These are phyloP conservation scores for Paratinospora sagittata DNA, from an alignment of 164 flowering plant genomes.

Conservation along the genomic window DNA sequence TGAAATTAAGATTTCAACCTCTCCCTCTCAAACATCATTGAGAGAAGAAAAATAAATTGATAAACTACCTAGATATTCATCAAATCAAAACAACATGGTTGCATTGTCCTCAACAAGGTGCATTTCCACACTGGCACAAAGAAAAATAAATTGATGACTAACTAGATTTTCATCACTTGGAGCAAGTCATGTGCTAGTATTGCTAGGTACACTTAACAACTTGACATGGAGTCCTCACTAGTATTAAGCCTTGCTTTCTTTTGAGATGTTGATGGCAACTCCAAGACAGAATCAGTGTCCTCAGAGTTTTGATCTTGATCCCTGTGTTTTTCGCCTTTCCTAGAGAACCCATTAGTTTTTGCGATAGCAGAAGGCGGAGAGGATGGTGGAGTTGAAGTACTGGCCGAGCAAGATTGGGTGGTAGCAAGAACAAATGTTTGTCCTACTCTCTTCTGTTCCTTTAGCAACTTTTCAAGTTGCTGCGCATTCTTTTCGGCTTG, in stretches of 20 bases:
- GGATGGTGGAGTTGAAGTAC: not conserved
- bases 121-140: no score
- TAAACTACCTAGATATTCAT: no score
- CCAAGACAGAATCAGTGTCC: not conserved
- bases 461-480: conserved; percentile 16
- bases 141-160: no score
- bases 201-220: not conserved
- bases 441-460: conserved; percentile 14
- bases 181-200: not conserved
- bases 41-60: no score
- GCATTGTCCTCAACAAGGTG: no score
- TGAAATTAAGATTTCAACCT: no score
- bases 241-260: conserved; percentile 8
- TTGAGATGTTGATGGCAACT: not conserved
- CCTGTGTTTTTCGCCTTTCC: not conserved
- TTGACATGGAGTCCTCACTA: conserved; percentile 1
- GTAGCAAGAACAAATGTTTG: conserved; percentile 12
- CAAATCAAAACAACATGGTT: no score
- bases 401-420: conserved; percentile 7
- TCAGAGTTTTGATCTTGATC: not conserved
- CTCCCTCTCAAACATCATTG: no score
- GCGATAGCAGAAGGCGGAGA: not conserved
- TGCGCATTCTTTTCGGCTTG: conserved; percentile 20
- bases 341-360: not conserved
- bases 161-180: no score